Evolutionary conservation across 2,329 filamentous ascomycete genomes (phyloP), one percentile per base, ranked within the genome.

Genomic region (Fusarium piperis): DNA sequence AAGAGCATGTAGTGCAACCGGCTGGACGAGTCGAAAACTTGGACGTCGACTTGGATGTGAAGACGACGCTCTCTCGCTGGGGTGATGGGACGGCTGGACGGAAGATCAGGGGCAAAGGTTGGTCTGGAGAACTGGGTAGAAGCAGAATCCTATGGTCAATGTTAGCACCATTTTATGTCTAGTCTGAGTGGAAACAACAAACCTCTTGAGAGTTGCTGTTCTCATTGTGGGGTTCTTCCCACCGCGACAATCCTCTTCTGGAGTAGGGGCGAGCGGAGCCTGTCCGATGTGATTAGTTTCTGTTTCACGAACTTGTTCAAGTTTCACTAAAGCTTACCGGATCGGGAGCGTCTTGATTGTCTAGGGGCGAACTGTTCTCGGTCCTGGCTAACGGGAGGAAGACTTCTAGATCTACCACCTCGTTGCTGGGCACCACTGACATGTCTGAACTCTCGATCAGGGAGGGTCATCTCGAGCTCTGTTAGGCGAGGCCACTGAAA

Each of bases 31-130:
- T 75, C 73, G 63, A 86, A 90, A 26, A 91, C 78, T 32, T 88
- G 85, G 1, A 95, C 78, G 76, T 96, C 93, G 28, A 95, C 84
- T 73, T 96, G 93, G 6, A 93, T 86, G 74, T 85, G 87, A 33
- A 55, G 68, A 11, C 69, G 18, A 28, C 32, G 48, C 10, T n/a
- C 56, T 15, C 59, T 38, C 26, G 59, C 48, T 6, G 18, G 30
- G 10, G 12, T 35, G 44, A 32, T 38, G 32, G 12, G 20, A 41
- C 12, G 44, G 44, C 26, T 48, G 44, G 44, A 30, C 44, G 26
- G 16, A 11, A 48, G 26, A 28, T 30, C 16, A 26, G 44, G 15
- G 23, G 16, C 44, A 16, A n/a, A 8, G 44, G 3, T 30, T n/a
- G 12, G 44, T 8, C 16, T n/a, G 44, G 44, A 30, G 44, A 18